A percentile compares a stretch with the other conserved stretches of the same genome.
Evolutionary conservation across 2,329 filamentous ascomycete genomes (phyloP).

Genomic region (Nakataea oryzae): DNA sequence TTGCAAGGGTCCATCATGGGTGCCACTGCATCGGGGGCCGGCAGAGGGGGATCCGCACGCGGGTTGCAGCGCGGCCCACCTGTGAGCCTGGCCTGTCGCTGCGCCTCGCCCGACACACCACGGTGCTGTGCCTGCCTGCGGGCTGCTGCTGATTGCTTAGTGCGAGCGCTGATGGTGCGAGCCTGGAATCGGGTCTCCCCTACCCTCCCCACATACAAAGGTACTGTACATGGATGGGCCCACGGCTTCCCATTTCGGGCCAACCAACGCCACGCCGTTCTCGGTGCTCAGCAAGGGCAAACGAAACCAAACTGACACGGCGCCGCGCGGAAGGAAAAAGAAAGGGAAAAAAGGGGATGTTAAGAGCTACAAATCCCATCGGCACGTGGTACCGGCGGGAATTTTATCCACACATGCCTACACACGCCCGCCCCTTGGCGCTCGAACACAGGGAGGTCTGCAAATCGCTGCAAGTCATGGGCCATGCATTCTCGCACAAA

Average conservation of each 20-base stretch:
- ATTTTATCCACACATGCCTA: no score
- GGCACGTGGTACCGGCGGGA: no score
- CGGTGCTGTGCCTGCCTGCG: background rate
- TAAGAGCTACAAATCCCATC: no score
- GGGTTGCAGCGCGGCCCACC: background rate
- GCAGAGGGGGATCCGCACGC: background rate
- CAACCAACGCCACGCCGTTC: background rate
- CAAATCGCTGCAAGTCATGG: background rate
- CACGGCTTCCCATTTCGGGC: background rate
- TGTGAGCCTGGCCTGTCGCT: background rate
- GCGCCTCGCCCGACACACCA: background rate
- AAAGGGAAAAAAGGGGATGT: no score
- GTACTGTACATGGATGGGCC: no score
- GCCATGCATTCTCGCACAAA: background rate
- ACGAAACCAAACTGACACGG: background rate
- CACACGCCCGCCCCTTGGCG: no score
- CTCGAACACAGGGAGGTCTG: background rate
- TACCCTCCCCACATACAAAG: no score
- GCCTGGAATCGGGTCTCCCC: no score
- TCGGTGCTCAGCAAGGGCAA: background rate
- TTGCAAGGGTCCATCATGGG: background rate
- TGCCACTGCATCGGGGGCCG: background rate
- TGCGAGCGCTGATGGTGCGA: background rate
- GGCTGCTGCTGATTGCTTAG: no score
- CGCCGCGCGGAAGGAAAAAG: background rate